phyloP scores from a whole-genome alignment of 2,329 filamentous ascomycete genomes.

The Raffaelea ambrosiae region DNA sequence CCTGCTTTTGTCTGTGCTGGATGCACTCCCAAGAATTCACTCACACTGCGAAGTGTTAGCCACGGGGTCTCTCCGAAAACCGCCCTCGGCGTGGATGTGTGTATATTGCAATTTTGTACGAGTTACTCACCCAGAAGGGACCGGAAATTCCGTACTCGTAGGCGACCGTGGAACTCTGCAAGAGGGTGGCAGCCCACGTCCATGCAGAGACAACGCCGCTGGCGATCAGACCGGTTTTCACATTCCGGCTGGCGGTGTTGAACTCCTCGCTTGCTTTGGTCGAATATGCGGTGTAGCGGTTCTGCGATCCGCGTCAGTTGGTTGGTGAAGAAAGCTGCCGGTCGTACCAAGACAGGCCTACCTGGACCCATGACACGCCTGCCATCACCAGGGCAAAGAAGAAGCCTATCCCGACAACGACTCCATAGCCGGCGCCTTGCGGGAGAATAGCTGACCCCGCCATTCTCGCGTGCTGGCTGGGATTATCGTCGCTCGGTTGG shows the following conservation, averaged over 20 bases:
- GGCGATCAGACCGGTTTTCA: constrained; percentile 34
- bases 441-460: background rate
- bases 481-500: too few species aligned
- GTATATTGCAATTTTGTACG: too few species aligned
- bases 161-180: constrained; percentile 29
- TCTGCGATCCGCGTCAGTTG: too few species aligned
- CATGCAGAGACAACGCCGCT: constrained; percentile 37
- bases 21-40: too few species aligned
- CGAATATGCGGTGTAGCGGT: constrained; percentile 22
- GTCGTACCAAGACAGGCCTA: background rate
- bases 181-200: constrained; percentile 37
- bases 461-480: too few species aligned
- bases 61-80: too few species aligned
- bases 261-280: constrained; percentile 35
- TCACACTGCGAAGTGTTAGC: too few species aligned
- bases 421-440: background rate
- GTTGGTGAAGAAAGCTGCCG: too few species aligned
- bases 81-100: too few species aligned
- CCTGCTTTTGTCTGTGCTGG: too few species aligned
- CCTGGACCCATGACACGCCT: background rate
- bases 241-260: constrained; percentile 32
- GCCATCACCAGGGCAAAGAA: background rate
- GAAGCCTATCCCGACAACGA: background rate
- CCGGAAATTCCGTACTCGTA: constrained; percentile 30
- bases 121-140: constrained; percentile 23